Evolutionary conservation across 2,329 filamentous ascomycete genomes (phyloP).

Genomic region (Aspergillus neoniger): DNA sequence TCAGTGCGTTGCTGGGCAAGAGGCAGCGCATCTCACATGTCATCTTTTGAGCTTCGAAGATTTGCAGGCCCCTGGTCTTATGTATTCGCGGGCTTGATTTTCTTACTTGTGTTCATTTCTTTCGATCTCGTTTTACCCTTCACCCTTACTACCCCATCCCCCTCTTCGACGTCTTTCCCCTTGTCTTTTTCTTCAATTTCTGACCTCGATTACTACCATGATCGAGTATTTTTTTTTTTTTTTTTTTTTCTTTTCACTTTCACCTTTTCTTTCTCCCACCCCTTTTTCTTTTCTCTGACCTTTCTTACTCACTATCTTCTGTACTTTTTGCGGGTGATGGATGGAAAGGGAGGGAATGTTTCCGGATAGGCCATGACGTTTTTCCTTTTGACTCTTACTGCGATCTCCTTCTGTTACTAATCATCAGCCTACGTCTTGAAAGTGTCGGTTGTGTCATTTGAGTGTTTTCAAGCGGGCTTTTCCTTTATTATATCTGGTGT

Average conservation of each 20-base stretch:
- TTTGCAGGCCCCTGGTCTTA: slow-evolving; percentile 6
- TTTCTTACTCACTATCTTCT: slow-evolving; percentile 26
- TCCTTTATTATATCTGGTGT: slow-evolving; percentile 16
- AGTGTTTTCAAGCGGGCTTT: slow-evolving; percentile 23
- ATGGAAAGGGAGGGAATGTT: slow-evolving; percentile 28
- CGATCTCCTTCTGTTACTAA: slow-evolving; percentile 25
- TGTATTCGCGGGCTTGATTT: slow-evolving; percentile 2
- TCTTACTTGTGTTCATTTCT: slow-evolving; percentile 7
- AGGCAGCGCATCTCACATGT: slow-evolving; percentile 6
- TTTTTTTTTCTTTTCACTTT: slow-evolving; percentile 16
- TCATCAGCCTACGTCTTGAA: slow-evolving; percentile 20
- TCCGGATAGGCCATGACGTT: slow-evolving; percentile 31
- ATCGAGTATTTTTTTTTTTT: slow-evolving; percentile 14
- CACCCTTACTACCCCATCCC: neutral
- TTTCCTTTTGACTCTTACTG: slow-evolving; percentile 22
- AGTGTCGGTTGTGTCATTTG: slow-evolving; percentile 22
- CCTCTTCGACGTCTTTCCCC: neutral
- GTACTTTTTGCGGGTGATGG: slow-evolving; percentile 26
- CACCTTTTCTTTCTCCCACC: slow-evolving; percentile 28
- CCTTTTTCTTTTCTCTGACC: slow-evolving; percentile 34
- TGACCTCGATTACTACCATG: slow-evolving; percentile 4
- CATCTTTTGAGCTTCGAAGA: slow-evolving; percentile 4
- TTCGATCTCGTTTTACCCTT: slow-evolving; percentile 3
- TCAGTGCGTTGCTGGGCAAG: slow-evolving; percentile 12
- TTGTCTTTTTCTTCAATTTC: neutral